Percentiles rank a stretch among this genome's conserved stretches.
Conservation (phyloP, 768 basidiomycete genomes). For the Termitomyces sp. region DNA sequence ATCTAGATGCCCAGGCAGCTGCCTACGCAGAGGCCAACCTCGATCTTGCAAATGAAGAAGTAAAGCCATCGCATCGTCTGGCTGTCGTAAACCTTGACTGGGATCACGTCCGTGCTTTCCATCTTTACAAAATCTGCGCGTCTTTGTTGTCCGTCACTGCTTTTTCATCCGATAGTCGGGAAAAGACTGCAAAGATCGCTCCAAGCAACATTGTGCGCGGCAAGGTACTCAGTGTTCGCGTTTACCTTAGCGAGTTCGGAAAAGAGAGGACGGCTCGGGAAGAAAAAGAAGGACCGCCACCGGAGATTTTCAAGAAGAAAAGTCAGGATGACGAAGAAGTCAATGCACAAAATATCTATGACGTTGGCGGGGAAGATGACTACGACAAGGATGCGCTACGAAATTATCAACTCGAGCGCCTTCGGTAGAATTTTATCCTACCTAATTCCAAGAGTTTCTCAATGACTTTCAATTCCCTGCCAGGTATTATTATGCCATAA, state of each 20-base stretch:
- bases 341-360: constrained; percentile 57
- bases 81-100: constrained; percentile 97
- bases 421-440: constrained; percentile 53
- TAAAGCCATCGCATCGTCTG: constrained; percentile 57
- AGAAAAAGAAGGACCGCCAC: constrained; percentile 86
- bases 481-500: constrained; percentile 95
- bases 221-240: constrained; percentile 65
- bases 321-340: constrained; percentile 45
- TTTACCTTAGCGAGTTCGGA: constrained; percentile 95
- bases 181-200: constrained; percentile 13
- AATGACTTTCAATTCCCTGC: constrained; percentile 1
- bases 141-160: constrained; percentile 70
- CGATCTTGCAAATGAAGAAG: constrained; percentile 32
- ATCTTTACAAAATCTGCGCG: constrained; percentile 89
- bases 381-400: constrained; percentile 86
- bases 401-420: constrained; percentile 87
- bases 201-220: constrained; percentile 45
- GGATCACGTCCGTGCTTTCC: constrained; percentile 88
- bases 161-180: constrained; percentile 23
- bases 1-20: constrained; percentile 70
- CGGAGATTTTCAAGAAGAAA: constrained; percentile 69
- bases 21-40: constrained; percentile 49
- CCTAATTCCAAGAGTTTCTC: neutral
- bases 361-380: constrained; percentile 66
- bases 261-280: constrained; percentile 81